phyloP scores from a whole-genome alignment of 805 yeast genomes.

The Starmerella sp. region DNA sequence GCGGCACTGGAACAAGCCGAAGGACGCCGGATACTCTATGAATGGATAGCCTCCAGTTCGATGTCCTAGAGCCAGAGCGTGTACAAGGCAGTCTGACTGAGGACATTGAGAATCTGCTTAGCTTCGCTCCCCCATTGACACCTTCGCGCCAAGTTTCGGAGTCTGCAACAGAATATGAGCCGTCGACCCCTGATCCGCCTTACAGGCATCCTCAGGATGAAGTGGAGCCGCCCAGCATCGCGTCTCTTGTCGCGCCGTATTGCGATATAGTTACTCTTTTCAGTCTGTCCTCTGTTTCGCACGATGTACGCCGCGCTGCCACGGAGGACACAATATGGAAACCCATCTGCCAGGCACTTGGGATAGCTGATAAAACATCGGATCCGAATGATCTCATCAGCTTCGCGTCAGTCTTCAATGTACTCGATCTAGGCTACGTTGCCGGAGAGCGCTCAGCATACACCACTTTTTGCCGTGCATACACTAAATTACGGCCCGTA shows the following conservation, averaged over 20 bases:
- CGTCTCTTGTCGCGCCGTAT: not conserved
- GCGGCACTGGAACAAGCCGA: not conserved
- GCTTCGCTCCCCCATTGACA: not conserved
- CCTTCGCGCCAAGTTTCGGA: not conserved
- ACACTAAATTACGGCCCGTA: not conserved
- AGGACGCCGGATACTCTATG: not conserved
- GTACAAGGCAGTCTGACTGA: not conserved
- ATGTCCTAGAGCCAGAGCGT: not conserved
- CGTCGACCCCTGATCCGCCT: not conserved
- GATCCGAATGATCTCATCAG: not conserved
- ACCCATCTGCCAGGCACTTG: constrained; percentile 9
- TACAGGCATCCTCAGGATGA: not conserved
- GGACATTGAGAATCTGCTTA: not conserved
- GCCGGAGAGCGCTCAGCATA: constrained; percentile 2
- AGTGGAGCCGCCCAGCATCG: not conserved
- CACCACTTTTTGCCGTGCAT: constrained; percentile 5
- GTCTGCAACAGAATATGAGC: not conserved
- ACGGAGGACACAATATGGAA: constrained; percentile 8
- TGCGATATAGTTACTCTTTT: constrained; percentile 2
- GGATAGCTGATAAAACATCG: not conserved
- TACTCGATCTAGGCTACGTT: constrained; percentile 8
- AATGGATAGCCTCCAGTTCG: constrained; percentile 1
- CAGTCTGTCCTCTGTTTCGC: not conserved
- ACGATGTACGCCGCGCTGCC: constrained; percentile 1
- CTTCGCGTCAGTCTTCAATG: not conserved